These are phyloP conservation scores for Paramecium octaurelia DNA, from an alignment of 73 alveolate genomes.

Conservation along the genomic window DNA sequence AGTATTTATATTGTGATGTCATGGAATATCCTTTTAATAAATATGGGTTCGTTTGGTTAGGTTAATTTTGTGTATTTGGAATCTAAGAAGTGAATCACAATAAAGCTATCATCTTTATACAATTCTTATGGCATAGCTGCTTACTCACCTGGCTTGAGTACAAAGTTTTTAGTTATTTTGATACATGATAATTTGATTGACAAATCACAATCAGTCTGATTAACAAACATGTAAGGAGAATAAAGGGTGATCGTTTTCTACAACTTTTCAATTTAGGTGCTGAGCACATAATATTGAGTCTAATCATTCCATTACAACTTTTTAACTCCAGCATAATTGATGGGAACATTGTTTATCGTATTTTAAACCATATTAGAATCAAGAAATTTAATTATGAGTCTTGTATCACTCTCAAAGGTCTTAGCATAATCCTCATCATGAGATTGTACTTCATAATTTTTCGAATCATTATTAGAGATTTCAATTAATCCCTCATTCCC, in stretches of 20 bases:
- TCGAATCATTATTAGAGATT: background rate
- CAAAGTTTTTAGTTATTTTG: background rate
- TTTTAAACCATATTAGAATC: background rate
- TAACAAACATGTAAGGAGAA: conserved; percentile 5
- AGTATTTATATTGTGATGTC: background rate
- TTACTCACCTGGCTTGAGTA: background rate
- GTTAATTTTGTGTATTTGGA: background rate
- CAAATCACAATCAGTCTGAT: conserved; percentile 27
- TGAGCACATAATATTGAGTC: background rate
- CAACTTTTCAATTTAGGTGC: conserved; percentile 26
- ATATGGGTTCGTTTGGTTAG: background rate
- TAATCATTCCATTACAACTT: background rate
- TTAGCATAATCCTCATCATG: conserved; percentile 42
- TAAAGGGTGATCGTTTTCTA: background rate
- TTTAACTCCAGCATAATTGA: background rate
- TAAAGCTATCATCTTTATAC: background rate
- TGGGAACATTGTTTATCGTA: background rate
- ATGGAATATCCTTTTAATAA: background rate
- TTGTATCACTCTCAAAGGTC: conserved; percentile 6
- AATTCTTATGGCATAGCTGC: background rate
- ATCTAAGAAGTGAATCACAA: background rate
- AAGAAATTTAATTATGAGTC: background rate
- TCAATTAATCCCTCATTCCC: background rate
- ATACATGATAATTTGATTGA: background rate
- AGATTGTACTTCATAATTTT: conserved; percentile 17